Percentiles rank a stretch among this genome's conserved stretches.
Conservation (phyloP, 805 yeast species). For the Groenewaldozyma tartarivorans region DNA sequence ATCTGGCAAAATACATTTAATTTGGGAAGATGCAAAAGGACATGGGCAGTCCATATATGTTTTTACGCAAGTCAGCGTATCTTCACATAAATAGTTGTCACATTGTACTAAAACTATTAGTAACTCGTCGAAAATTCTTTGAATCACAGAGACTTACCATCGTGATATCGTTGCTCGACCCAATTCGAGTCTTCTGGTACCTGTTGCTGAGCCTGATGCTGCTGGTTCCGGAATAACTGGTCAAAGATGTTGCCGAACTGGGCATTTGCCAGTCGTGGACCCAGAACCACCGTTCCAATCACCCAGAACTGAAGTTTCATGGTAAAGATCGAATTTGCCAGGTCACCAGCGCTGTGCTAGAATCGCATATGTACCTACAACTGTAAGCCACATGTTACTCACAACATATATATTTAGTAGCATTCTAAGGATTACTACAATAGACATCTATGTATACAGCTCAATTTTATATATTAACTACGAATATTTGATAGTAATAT, state of each 20-base stretch:
- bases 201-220: slow-evolving; percentile 28
- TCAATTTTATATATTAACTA: too few relatives aligned
- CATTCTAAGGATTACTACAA: too few relatives aligned
- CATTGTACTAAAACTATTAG: slow-evolving; percentile 32
- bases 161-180: slow-evolving; percentile 18
- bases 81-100: slow-evolving; percentile 66
- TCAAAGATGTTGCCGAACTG: slow-evolving; percentile 40
- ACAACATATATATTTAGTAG: too few relatives aligned
- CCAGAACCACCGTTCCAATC: not conserved
- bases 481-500: too few relatives aligned
- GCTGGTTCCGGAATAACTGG: slow-evolving; percentile 28
- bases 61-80: slow-evolving; percentile 69
- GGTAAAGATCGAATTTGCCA: too few relatives aligned
- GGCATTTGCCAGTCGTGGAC: slow-evolving; percentile 18
- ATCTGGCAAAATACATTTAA: slow-evolving; percentile 70
- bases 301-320: too few relatives aligned
- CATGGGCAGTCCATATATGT: slow-evolving; percentile 75
- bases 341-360: too few relatives aligned
- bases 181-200: slow-evolving; percentile 17
- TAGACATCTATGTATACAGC: too few relatives aligned
- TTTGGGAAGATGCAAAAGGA: slow-evolving; percentile 75
- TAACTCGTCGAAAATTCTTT: not conserved
- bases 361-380: too few relatives aligned
- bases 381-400: too few relatives aligned
- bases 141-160: slow-evolving; percentile 10